Conservation (phyloP, 345 rosid genomes). For the Theobroma cacao region DNA sequence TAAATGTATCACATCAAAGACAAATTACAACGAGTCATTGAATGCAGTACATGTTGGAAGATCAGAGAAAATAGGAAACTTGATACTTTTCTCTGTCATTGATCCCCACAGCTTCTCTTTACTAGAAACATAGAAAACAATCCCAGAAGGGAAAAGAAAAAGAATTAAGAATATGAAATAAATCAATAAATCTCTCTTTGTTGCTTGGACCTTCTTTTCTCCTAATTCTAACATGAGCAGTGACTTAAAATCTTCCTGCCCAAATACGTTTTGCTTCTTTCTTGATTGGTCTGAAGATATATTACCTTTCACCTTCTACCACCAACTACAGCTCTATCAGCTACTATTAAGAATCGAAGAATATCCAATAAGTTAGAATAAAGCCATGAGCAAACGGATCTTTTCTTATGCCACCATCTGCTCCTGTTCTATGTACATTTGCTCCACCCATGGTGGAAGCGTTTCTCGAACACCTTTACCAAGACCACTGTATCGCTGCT, state of each 20-base stretch:
- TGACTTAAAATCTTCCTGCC: conserved; percentile 11
- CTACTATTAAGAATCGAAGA: conserved; percentile 24
- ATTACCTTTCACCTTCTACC: neutral
- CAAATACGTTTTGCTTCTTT: neutral
- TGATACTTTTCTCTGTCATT: neutral
- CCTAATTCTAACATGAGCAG: conserved; percentile 15
- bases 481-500: conserved; percentile 33
- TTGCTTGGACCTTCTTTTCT: neutral
- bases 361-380: conserved; percentile 23
- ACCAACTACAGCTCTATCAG: conserved; percentile 12
- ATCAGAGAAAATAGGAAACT: neutral
- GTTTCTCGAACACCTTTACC: conserved; percentile 40
- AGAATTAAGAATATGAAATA: conserved; percentile 24
- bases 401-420: conserved; percentile 78
- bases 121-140: neutral
- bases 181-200: conserved; percentile 20
- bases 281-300: neutral
- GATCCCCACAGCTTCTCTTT: neutral
- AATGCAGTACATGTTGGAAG: neutral
- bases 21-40: conserved; percentile 11
- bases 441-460: conserved; percentile 76
- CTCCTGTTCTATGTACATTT: conserved; percentile 86
- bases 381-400: conserved; percentile 9
- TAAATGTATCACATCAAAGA: neutral
- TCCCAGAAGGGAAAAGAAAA: neutral